These are phyloP conservation scores for Cryptosporidium baileyi DNA, from an alignment of 169 alveolate species.

Conservation along the genomic window DNA sequence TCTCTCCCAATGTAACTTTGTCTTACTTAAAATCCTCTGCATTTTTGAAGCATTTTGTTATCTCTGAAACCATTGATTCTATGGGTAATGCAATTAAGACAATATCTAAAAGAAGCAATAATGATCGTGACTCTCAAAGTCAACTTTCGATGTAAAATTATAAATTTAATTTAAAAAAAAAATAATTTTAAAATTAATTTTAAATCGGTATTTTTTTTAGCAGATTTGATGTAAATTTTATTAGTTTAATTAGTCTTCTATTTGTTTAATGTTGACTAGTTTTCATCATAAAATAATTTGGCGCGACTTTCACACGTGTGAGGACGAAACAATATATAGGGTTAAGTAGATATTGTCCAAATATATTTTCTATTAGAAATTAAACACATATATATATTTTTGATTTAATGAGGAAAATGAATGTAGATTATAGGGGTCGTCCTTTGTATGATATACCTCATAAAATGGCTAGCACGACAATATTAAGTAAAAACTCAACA, in stretches of 20 bases:
- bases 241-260: background rate
- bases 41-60: conserved; percentile 6
- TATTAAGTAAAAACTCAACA: conserved; percentile 69
- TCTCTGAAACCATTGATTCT: conserved; percentile 24
- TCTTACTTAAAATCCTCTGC: conserved; percentile 58
- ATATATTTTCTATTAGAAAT: background rate
- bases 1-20: conserved; percentile 50
- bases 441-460: conserved; percentile 62
- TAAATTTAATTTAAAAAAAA: background rate
- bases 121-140: conserved; percentile 54
- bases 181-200: background rate
- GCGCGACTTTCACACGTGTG: conserved; percentile 47
- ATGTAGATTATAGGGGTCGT: conserved; percentile 53
- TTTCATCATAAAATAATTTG: background rate
- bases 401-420: background rate
- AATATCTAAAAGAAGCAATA: conserved; percentile 15
- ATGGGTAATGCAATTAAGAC: conserved; percentile 47
- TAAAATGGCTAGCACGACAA: conserved; percentile 68
- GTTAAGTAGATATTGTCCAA: background rate
- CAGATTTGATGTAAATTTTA: background rate
- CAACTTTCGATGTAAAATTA: conserved; percentile 43
- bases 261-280: background rate
- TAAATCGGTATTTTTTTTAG: background rate
- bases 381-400: background rate
- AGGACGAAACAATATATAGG: conserved; percentile 16